These are phyloP conservation scores for Talaromyces sp. DNA, from an alignment of 2,329 filamentous ascomycete genomes.

Conservation along the genomic window DNA sequence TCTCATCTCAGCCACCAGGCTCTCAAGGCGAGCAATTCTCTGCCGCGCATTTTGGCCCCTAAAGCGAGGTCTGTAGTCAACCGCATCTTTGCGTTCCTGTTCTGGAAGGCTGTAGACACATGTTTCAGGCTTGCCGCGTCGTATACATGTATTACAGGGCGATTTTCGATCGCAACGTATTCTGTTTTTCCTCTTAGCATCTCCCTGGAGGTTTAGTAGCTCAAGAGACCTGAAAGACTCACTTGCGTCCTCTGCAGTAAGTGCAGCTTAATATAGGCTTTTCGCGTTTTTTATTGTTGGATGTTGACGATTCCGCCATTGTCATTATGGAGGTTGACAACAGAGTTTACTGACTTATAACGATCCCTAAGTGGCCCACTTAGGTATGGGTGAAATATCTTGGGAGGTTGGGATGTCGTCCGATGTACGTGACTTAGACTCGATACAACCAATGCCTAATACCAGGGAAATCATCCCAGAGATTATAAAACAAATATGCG, in stretches of 20 bases:
- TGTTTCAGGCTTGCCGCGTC: constrained; percentile 13
- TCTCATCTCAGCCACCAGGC: constrained; percentile 17
- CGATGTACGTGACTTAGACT: neutral
- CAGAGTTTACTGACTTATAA: neutral
- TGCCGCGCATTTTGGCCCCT: constrained; percentile 14
- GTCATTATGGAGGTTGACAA: neutral
- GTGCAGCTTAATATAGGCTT: constrained; percentile 5
- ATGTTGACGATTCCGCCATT: neutral
- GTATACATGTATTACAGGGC: constrained; percentile 13
- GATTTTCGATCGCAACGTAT: constrained; percentile 16
- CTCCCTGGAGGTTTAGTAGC: neutral
- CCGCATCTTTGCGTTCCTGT: constrained; percentile 13
- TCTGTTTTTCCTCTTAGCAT: neutral
- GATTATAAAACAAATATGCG: too few species aligned
- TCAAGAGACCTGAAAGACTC: neutral
- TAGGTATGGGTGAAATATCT: too few species aligned
- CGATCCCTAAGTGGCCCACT: too few species aligned
- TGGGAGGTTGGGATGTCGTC: neutral
- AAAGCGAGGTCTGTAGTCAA: constrained; percentile 17
- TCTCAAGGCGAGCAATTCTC: constrained; percentile 16
- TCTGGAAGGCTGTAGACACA: constrained; percentile 15
- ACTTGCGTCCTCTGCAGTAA: constrained; percentile 13
- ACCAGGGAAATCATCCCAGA: too few species aligned
- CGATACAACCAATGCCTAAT: too few species aligned
- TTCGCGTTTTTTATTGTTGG: constrained; percentile 8